Evolutionary conservation across 148 eudicot genomes (phyloP).

Genomic region (Nyssa sinensis): DNA sequence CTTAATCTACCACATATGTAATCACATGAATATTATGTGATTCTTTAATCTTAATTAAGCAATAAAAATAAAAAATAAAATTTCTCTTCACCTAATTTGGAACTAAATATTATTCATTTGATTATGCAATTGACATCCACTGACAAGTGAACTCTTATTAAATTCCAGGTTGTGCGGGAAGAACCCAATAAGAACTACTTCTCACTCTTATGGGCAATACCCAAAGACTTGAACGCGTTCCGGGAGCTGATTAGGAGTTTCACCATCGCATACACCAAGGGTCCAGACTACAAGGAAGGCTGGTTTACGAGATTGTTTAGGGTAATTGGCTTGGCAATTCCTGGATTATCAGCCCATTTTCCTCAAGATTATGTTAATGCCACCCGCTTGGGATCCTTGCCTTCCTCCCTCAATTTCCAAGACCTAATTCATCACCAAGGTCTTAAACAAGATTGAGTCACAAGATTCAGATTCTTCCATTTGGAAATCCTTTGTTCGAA

Average conservation of each 20-base stretch:
- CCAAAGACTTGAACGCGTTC: conserved; percentile 46
- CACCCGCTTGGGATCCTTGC: conserved; percentile 44
- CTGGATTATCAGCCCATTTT: conserved; percentile 67
- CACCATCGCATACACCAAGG: conserved; percentile 38
- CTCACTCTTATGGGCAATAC: conserved; percentile 48
- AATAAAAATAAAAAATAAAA: too few species aligned
- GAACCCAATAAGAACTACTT: conserved; percentile 82
- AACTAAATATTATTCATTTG: too few species aligned
- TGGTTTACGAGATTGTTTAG: conserved; percentile 36
- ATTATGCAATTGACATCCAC: too few species aligned
- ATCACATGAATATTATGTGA: too few species aligned
- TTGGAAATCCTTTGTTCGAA: neutral
- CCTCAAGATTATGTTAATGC: conserved; percentile 65
- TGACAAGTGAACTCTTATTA: too few species aligned
- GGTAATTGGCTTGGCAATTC: conserved; percentile 44
- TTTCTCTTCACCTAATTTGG: too few species aligned
- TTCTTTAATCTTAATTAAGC: too few species aligned
- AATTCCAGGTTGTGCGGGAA: conserved; percentile 43
- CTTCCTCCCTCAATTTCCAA: neutral
- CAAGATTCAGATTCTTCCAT: neutral
- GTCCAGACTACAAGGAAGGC: conserved; percentile 52
- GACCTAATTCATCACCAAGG: neutral
- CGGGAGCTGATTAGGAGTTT: conserved; percentile 78
- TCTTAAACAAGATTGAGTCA: neutral
- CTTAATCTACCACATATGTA: too few species aligned